Conservation (phyloP, 192 early-diverging fungal species). For the Podila verticillata region DNA sequence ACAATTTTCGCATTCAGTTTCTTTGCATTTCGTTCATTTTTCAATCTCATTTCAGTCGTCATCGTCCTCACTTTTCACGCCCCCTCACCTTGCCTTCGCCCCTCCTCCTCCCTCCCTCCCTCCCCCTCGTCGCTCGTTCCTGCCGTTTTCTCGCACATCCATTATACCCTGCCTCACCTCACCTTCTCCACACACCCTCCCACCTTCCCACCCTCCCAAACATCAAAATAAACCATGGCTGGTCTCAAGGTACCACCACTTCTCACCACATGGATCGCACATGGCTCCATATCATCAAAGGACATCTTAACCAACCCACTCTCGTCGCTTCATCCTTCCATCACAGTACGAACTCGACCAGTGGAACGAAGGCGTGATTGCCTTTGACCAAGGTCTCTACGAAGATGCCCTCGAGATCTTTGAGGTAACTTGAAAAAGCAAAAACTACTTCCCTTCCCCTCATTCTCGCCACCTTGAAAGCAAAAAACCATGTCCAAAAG, state of each 20-base stretch:
- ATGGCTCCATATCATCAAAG: not conserved
- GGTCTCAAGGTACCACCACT: conserved; percentile 12
- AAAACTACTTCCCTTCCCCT: not conserved
- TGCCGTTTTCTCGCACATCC: not conserved
- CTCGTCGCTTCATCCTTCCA: not conserved
- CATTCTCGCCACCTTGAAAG: not conserved
- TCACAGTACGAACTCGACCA: conserved; percentile 80
- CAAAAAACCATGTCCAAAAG: not conserved
- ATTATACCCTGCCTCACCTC: not conserved
- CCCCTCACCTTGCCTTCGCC: not conserved
- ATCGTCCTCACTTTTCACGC: not conserved
- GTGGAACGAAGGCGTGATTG: conserved; percentile 81
- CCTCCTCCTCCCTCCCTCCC: no score
- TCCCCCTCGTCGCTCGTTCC: not conserved
- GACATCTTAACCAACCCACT: not conserved
- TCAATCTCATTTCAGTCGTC: conserved; percentile 4
- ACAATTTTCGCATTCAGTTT: conserved; percentile 29
- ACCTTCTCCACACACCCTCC: not conserved
- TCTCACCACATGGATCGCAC: not conserved
- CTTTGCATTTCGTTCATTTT: conserved; percentile 17
- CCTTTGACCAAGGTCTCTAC: conserved; percentile 80
- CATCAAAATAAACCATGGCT: conserved; percentile 1
- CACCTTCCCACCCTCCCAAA: not conserved
- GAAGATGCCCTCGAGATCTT: conserved; percentile 74
- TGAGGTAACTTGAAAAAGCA: conserved; percentile 57